Evolutionary conservation across 2,329 filamentous ascomycete genomes (phyloP), one percentile per base, ranked within the genome.

Genomic region (Trichoderma atrobrunneum): DNA sequence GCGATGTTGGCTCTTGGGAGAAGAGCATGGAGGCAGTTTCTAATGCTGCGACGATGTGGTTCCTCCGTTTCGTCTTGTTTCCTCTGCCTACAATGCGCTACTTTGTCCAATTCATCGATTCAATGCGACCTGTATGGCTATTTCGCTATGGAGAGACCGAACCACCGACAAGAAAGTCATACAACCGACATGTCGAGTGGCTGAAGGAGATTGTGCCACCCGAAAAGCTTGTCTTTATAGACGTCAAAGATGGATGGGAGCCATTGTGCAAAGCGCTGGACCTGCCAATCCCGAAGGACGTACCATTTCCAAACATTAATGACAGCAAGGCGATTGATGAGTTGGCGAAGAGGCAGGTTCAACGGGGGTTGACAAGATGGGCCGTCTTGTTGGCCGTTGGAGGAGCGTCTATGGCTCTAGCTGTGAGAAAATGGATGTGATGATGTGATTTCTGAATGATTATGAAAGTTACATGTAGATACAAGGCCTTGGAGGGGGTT

Each of bases 1-100:
- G 76, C 12, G 74, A 77, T 26, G 39, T 71, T 7, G 72, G 74
- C 5, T 63, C 60, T 1, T 77, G 76, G 75, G 72, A 72, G 16
- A 71, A 63, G 67, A 77, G 76, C 63, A 75, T 77, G 70, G 32
- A 67, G 24, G 65, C 63, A 3, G 66, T 72, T 30, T 54, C 59
- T n/a, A 34, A 54, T 12, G 63, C 70, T 0, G 14, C 71, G 26
- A 72, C 72, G 2, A 69, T 70, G 61, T 65, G 68, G 67, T 75
- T 75, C 60, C 73, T 76, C 12, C 73, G 74, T 4, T 70, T 76
- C 30, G 70, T 73, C 12, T 69, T 77, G 6, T 74, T 73, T 24
- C 73, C 69, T 0, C 2, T 77, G 1, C 76, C 76, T 5, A 72
- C 72, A 5, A 61, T 75, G 65, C 60, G 75, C 5, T 72, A 67